phyloP scores from a whole-genome alignment of 129 eudicot genomes.

The Rutidosis leptorrhynchoides region DNA sequence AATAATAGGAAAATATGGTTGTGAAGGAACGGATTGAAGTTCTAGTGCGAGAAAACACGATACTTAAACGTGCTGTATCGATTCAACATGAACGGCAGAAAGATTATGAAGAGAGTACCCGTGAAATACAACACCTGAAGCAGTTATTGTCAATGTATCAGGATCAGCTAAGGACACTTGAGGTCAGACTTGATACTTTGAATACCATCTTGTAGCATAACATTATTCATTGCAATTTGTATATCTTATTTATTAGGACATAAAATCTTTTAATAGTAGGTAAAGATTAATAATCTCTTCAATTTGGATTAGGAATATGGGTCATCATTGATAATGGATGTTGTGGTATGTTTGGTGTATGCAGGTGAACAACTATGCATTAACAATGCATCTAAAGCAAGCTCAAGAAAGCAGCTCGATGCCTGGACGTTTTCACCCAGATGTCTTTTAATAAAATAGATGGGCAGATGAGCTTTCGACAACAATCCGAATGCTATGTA shows the following conservation, averaged over 20 bases:
- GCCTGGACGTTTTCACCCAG: conserved; percentile 68
- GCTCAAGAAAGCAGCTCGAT: conserved; percentile 63
- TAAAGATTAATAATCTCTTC: background rate
- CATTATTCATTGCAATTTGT: background rate
- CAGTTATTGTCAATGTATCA: conserved; percentile 62
- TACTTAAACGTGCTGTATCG: conserved; percentile 79
- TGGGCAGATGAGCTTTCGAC: conserved; percentile 11
- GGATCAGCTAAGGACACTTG: conserved; percentile 75
- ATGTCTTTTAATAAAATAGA: conserved; percentile 41
- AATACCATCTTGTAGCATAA: background rate
- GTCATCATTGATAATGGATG: background rate
- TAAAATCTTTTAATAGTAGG: background rate
- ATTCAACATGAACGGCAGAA: conserved; percentile 83
- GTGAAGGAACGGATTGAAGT: conserved; percentile 69
- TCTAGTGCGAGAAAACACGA: conserved; percentile 53
- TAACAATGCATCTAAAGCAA: conserved; percentile 63
- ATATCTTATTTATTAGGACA: background rate
- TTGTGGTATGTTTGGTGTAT: conserved; percentile 10
- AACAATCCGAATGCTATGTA: background rate
- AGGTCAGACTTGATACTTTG: conserved; percentile 43
- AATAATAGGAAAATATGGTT: conserved; percentile 51
- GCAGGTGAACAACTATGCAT: conserved; percentile 77
- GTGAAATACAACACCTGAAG: conserved; percentile 74
- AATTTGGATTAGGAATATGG: background rate
- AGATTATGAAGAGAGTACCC: conserved; percentile 62